Conservation (phyloP, 108 stramenopile species). For the Schizochytrium sp. region DNA sequence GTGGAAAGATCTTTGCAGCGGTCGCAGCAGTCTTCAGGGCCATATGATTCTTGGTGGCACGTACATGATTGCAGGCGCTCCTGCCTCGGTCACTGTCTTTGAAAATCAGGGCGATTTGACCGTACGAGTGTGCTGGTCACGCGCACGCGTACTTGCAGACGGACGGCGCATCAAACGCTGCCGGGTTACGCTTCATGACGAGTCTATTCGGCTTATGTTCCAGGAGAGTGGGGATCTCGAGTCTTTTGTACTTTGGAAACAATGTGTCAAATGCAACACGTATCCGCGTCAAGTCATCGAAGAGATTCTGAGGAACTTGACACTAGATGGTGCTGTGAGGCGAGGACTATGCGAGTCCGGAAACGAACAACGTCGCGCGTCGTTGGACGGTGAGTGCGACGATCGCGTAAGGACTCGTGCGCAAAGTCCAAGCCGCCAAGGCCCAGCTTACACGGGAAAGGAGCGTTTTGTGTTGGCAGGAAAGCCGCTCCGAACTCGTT, state of each 20-base stretch:
- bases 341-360: not conserved
- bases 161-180: not conserved
- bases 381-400: too few relatives aligned
- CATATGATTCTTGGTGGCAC: not conserved
- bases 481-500: not conserved
- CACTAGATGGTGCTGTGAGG: not conserved
- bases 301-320: not conserved
- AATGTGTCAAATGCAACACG: not conserved
- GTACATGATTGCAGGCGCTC: not conserved
- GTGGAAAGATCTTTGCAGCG: not conserved
- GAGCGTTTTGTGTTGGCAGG: not conserved
- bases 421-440: not conserved
- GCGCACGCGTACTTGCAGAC: not conserved
- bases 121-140: not conserved
- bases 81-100: not conserved
- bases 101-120: not conserved
- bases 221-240: not conserved
- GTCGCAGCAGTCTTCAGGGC: not conserved
- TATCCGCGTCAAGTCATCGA: not conserved
- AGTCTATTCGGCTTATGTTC: not conserved
- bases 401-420: too few relatives aligned
- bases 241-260: not conserved
- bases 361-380: not conserved
- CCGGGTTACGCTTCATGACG: not conserved
- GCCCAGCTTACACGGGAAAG: not conserved